Percentiles rank a stretch among this genome's conserved stretches.
Evolutionary conservation across 345 rosid genomes (phyloP).

Genomic region (Eucalyptus rudis): DNA sequence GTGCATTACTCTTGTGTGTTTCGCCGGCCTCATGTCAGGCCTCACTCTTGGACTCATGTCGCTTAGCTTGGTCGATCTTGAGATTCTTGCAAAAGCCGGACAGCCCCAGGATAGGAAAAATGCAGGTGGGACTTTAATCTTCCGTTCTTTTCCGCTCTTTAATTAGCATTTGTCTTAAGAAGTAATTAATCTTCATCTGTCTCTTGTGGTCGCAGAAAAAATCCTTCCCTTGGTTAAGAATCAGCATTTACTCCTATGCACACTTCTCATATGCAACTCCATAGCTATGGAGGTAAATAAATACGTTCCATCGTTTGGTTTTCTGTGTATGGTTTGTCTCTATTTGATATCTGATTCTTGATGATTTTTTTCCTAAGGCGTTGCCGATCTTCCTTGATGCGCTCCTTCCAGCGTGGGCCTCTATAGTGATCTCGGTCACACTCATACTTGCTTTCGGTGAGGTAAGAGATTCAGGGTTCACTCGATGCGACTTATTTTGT

Average conservation of each 20-base stretch:
- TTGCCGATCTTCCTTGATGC: conserved; percentile 79
- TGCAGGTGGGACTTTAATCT: conserved; percentile 24
- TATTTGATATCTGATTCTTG: not conserved
- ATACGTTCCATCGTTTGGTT: not conserved
- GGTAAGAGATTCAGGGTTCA: conserved; percentile 15
- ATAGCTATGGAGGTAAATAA: conserved; percentile 75
- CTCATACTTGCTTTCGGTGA: conserved; percentile 87
- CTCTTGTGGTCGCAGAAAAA: conserved; percentile 30
- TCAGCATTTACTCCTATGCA: conserved; percentile 72
- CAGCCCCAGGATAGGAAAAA: conserved; percentile 55
- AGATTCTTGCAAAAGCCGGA: conserved; percentile 70
- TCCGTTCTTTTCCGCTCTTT: not conserved
- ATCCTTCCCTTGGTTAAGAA: conserved; percentile 76
- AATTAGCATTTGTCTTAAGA: not conserved
- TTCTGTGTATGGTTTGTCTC: not conserved
- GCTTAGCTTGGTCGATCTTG: conserved; percentile 75
- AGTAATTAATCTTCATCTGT: not conserved
- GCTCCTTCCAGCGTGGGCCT: conserved; percentile 76
- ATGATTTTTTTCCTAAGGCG: conserved; percentile 16
- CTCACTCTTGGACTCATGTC: conserved; percentile 91
- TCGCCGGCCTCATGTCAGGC: conserved; percentile 94
- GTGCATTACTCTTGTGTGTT: conserved; percentile 42
- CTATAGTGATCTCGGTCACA: conserved; percentile 73
- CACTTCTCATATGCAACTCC: conserved; percentile 79
- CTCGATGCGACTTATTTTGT: not conserved